A percentile compares a stretch with the other conserved stretches of the same genome.
These are phyloP conservation scores for Suhomyces anneliseae DNA, from an alignment of 1,139 yeast genomes.

Conservation along the genomic window DNA sequence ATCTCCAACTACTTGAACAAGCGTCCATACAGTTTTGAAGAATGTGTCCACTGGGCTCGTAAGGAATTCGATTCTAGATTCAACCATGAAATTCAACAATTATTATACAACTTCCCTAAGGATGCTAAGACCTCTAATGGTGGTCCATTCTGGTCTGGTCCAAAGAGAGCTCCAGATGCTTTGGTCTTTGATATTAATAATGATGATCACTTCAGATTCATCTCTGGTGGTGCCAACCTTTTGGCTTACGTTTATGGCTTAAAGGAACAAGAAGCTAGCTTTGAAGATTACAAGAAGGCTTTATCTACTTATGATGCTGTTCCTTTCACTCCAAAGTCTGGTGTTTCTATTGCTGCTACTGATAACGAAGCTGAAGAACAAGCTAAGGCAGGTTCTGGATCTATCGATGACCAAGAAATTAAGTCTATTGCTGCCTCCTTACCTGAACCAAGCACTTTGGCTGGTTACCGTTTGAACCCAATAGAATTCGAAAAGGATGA, in stretches of 20 bases:
- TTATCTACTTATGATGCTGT: constrained; percentile 47
- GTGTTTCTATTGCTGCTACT: constrained; percentile 79
- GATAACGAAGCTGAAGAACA: constrained; percentile 88
- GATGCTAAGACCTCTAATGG: constrained; percentile 92
- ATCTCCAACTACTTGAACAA: constrained; percentile 70
- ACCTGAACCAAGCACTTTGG: constrained; percentile 87
- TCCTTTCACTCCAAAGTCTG: constrained; percentile 69
- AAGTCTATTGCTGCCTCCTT: constrained; percentile 68
- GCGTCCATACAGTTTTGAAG: constrained; percentile 88
- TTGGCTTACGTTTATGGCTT: constrained; percentile 90
- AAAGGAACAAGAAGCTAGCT: constrained; percentile 45
- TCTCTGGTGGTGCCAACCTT: constrained; percentile 87
- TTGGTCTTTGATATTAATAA: constrained; percentile 73
- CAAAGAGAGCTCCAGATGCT: constrained; percentile 93
- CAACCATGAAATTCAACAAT: constrained; percentile 82
- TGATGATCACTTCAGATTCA: constrained; percentile 75
- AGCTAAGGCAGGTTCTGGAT: constrained; percentile 47
- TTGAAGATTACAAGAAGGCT: constrained; percentile 49
- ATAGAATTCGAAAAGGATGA: constrained; percentile 98
- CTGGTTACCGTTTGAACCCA: constrained; percentile 82
- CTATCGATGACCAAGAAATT: constrained; percentile 57
- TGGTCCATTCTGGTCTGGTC: constrained; percentile 97
- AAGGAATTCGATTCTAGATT: constrained; percentile 80
- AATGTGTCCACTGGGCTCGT: constrained; percentile 95
- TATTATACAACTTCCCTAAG: constrained; percentile 88